Evolutionary conservation across 257 asterid genomes (phyloP).

Genomic region (Primulina huaijiensis): DNA sequence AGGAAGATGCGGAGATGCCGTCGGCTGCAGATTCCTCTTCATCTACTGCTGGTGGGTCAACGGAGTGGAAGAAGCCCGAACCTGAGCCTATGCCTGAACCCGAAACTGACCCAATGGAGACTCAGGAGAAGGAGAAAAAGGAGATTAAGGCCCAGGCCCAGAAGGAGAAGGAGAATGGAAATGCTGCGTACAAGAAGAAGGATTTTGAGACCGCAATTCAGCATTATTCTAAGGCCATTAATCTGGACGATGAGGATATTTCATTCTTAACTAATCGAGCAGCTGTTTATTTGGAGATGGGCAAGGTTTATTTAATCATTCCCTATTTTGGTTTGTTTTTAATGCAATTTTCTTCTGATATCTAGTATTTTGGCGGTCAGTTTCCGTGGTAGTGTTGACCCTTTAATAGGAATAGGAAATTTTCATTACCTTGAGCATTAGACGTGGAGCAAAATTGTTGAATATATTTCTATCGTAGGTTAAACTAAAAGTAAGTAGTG

Average conservation of each 20-base stretch:
- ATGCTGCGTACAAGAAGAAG: constrained; percentile 88
- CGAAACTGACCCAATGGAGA: constrained; percentile 53
- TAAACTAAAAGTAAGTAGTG: background rate
- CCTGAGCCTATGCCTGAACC: constrained; percentile 41
- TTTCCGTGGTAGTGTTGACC: too few species aligned
- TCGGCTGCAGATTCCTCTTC: constrained; percentile 18
- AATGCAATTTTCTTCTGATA: background rate
- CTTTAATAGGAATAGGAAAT: too few species aligned
- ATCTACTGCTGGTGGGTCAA: constrained; percentile 28
- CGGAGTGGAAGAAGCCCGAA: constrained; percentile 52
- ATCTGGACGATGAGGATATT: constrained; percentile 71
- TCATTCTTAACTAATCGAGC: constrained; percentile 91
- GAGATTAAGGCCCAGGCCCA: constrained; percentile 56
- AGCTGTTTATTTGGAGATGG: constrained; percentile 92
- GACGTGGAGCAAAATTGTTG: background rate
- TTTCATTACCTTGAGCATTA: background rate
- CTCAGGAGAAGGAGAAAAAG: constrained; percentile 49
- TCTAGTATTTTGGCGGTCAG: background rate
- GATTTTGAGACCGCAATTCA: constrained; percentile 80
- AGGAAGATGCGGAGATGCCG: constrained; percentile 47
- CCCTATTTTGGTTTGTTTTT: background rate
- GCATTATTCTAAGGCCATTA: constrained; percentile 68
- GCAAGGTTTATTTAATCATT: constrained; percentile 51
- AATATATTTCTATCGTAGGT: background rate
- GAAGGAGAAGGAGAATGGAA: constrained; percentile 86